Conservation (phyloP, 2,329 filamentous ascomycete genomes). For the Chaetomium strumarium region DNA sequence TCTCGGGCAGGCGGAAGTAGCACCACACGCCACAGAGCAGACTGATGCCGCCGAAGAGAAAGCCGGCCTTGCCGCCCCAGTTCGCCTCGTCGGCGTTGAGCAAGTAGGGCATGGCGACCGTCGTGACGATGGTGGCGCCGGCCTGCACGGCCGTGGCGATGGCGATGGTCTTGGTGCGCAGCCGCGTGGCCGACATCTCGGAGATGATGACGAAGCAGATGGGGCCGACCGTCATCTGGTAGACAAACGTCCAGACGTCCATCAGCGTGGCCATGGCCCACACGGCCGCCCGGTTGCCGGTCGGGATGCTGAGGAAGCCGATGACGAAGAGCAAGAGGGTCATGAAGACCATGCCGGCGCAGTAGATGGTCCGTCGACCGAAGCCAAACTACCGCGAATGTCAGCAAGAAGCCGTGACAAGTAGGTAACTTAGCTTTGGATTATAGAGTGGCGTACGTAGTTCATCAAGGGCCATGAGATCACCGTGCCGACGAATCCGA, state of each 20-base stretch:
- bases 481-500: slow-evolving; percentile 49
- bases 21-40: slow-evolving; percentile 34
- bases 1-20: slow-evolving; percentile 30
- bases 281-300: slow-evolving; percentile 29
- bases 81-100: slow-evolving; percentile 40
- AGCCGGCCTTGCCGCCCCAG: slow-evolving; percentile 38
- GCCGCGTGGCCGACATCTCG: slow-evolving; percentile 41
- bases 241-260: slow-evolving; percentile 45
- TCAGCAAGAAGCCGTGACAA: background rate
- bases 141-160: slow-evolving; percentile 39
- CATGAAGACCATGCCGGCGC: slow-evolving; percentile 35
- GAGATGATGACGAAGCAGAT: slow-evolving; percentile 50
- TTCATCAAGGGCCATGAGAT: slow-evolving; percentile 47
- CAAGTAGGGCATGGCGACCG: slow-evolving; percentile 39
- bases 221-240: slow-evolving; percentile 47
- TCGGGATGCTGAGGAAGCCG: slow-evolving; percentile 22
- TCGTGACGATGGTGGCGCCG: slow-evolving; percentile 37
- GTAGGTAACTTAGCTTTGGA: no score
- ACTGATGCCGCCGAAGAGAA: slow-evolving; percentile 36
- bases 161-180: slow-evolving; percentile 41
- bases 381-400: slow-evolving; percentile 25
- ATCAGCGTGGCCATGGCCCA: slow-evolving; percentile 48
- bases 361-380: slow-evolving; percentile 48
- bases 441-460: slow-evolving; percentile 15
- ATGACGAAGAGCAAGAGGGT: slow-evolving; percentile 42